Conservation (phyloP, 2,329 filamentous ascomycete genomes). For the Aspergillus piperis region DNA sequence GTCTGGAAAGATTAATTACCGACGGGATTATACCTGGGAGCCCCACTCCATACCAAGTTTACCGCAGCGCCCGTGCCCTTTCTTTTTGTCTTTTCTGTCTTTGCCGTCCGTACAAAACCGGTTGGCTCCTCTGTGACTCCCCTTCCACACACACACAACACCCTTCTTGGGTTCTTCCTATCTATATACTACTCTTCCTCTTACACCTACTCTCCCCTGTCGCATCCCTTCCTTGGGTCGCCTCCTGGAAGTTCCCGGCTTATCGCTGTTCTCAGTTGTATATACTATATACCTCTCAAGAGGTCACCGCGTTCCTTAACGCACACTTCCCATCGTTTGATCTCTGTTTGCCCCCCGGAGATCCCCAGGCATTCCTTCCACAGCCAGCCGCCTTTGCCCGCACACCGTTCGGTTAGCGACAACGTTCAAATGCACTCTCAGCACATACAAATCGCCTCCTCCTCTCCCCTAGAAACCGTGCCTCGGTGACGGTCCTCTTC, state of each 20-base stretch:
- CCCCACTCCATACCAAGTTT: neutral
- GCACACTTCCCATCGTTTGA: neutral
- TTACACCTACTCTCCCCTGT: neutral
- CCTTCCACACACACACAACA: neutral
- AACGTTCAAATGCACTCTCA: slow-evolving; percentile 50
- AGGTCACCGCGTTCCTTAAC: neutral
- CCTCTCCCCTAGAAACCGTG: slow-evolving; percentile 45
- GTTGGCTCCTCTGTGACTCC: slow-evolving; percentile 2
- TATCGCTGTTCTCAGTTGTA: neutral
- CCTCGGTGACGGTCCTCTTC: slow-evolving; percentile 45
- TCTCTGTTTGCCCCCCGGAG: slow-evolving; percentile 2
- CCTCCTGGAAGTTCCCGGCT: neutral
- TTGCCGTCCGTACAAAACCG: slow-evolving; percentile 15
- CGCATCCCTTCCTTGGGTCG: slow-evolving; percentile 5
- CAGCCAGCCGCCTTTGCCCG: slow-evolving; percentile 17
- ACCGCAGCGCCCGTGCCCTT: neutral
- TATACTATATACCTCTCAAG: neutral
- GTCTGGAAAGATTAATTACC: neutral
- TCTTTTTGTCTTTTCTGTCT: neutral
- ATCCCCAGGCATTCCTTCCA: slow-evolving; percentile 5
- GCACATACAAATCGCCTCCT: slow-evolving; percentile 40
- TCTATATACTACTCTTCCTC: neutral
- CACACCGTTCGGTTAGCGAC: slow-evolving; percentile 26
- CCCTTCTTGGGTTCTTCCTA: slow-evolving; percentile 4
- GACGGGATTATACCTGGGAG: neutral